A percentile compares a stretch with the other conserved stretches of the same genome.
Evolutionary conservation across 2,329 filamentous ascomycete species (phyloP).

Genomic region (Aspergillus japonicus): DNA sequence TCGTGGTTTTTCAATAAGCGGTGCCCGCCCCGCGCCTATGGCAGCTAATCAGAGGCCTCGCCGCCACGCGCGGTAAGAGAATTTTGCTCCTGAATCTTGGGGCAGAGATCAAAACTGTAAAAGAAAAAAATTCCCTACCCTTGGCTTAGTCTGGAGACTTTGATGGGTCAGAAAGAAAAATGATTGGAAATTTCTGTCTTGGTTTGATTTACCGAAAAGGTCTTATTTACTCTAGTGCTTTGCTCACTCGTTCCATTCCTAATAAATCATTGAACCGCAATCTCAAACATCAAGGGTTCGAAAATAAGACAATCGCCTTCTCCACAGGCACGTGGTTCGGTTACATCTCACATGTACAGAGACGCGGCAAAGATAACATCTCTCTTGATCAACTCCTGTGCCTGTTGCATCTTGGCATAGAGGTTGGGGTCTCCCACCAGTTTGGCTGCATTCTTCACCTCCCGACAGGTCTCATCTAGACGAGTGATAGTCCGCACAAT

Average conservation of each 20-base stretch:
- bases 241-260: background rate
- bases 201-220: too few relatives aligned
- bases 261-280: background rate
- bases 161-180: background rate
- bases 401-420: slow-evolving; percentile 94
- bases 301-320: background rate
- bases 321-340: background rate
- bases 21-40: slow-evolving; percentile 27
- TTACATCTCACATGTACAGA: slow-evolving; percentile 72
- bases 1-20: slow-evolving; percentile 26
- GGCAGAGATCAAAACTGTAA: background rate
- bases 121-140: background rate
- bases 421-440: slow-evolving; percentile 92
- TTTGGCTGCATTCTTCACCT: slow-evolving; percentile 94
- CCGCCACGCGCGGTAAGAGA: slow-evolving; percentile 26
- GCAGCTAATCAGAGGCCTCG: slow-evolving; percentile 25
- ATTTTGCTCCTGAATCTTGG: slow-evolving; percentile 16
- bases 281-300: background rate
- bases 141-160: background rate
- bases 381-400: slow-evolving; percentile 96
- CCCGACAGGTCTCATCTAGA: slow-evolving; percentile 91
- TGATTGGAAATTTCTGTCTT: too few relatives aligned
- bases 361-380: slow-evolving; percentile 90
- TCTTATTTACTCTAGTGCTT: background rate
- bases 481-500: slow-evolving; percentile 94